A percentile compares a stretch with the other conserved stretches of the same genome.
These are phyloP conservation scores for Beauveria asiatica DNA, from an alignment of 2,329 filamentous ascomycete genomes.

Conservation along the genomic window DNA sequence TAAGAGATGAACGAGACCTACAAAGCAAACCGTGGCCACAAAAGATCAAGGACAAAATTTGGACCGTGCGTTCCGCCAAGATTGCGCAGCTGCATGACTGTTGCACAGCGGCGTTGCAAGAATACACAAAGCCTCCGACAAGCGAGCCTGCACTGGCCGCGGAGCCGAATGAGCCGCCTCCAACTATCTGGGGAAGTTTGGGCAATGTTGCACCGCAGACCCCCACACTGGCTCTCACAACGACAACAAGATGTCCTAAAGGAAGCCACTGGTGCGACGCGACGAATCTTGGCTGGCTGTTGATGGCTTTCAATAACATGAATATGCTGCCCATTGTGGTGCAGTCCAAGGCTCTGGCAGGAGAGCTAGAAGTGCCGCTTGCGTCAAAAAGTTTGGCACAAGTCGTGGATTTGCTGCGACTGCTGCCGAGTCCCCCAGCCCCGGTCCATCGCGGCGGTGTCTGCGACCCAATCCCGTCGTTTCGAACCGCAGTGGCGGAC, in stretches of 20 bases:
- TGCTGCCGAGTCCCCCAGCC: slow-evolving; percentile 35
- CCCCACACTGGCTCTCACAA: slow-evolving; percentile 25
- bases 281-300: slow-evolving; percentile 44
- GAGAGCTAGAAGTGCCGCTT: slow-evolving; percentile 17
- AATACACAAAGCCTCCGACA: slow-evolving; percentile 32
- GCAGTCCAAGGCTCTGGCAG: slow-evolving; percentile 14
- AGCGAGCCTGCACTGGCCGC: slow-evolving; percentile 15
- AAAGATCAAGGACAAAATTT: slow-evolving; percentile 39
- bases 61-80: slow-evolving; percentile 39
- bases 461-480: slow-evolving; percentile 41
- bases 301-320: slow-evolving; percentile 42
- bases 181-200: slow-evolving; percentile 16
- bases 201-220: slow-evolving; percentile 13
- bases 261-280: slow-evolving; percentile 44
- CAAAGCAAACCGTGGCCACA: slow-evolving; percentile 37
- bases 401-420: slow-evolving; percentile 34
- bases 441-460: slow-evolving; percentile 32
- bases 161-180: slow-evolving; percentile 14
- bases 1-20: slow-evolving; percentile 34
- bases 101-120: slow-evolving; percentile 34
- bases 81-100: slow-evolving; percentile 40
- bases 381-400: slow-evolving; percentile 34
- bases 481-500: slow-evolving; percentile 39
- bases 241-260: slow-evolving; percentile 38
- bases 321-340: slow-evolving; percentile 34